Percentiles rank a stretch among this genome's conserved stretches.
phyloP scores from a whole-genome alignment of 495 filamentous ascomycete species.

The Xylaria palmicola region DNA sequence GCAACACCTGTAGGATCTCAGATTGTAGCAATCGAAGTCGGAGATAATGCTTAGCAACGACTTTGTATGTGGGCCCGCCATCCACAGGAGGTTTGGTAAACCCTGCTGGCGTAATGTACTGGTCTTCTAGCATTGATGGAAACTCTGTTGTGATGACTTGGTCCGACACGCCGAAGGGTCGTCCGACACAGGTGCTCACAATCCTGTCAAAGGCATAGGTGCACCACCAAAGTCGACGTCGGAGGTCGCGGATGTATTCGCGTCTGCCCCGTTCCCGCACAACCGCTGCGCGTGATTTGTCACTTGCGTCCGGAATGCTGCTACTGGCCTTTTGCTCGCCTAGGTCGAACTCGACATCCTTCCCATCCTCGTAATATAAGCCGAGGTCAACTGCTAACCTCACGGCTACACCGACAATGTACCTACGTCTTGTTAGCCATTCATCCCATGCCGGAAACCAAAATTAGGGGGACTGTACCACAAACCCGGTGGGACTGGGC shows the following conservation, averaged over 20 bases:
- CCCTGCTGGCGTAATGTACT: constrained; percentile 83
- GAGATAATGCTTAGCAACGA: constrained; percentile 88
- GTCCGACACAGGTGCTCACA: constrained; percentile 86
- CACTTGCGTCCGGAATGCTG: constrained; percentile 12
- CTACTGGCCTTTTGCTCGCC: not conserved
- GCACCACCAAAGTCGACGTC: constrained; percentile 93
- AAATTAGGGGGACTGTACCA: constrained; percentile 57
- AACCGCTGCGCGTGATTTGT: constrained; percentile 31
- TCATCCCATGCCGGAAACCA: not conserved
- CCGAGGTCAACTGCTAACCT: constrained; percentile 89
- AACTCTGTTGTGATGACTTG: constrained; percentile 94
- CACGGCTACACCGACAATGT: constrained; percentile 91
- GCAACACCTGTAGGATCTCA: constrained; percentile 90
- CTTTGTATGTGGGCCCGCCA: constrained; percentile 74
- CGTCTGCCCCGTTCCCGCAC: constrained; percentile 64
- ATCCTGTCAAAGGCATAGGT: constrained; percentile 92
- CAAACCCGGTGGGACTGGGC: constrained; percentile 87
- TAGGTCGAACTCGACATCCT: constrained; percentile 57
- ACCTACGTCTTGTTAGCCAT: constrained; percentile 42
- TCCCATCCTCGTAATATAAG: constrained; percentile 87
- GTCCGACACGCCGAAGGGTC: constrained; percentile 91
- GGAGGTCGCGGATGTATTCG: constrained; percentile 84
- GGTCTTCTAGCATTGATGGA: constrained; percentile 81
- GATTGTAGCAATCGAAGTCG: constrained; percentile 89
- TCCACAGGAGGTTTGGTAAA: constrained; percentile 56